Evolutionary conservation across 164 flowering plant genomes (phyloP), one percentile per base, ranked within the genome.

Genomic region (Liriodendron chinense): DNA sequence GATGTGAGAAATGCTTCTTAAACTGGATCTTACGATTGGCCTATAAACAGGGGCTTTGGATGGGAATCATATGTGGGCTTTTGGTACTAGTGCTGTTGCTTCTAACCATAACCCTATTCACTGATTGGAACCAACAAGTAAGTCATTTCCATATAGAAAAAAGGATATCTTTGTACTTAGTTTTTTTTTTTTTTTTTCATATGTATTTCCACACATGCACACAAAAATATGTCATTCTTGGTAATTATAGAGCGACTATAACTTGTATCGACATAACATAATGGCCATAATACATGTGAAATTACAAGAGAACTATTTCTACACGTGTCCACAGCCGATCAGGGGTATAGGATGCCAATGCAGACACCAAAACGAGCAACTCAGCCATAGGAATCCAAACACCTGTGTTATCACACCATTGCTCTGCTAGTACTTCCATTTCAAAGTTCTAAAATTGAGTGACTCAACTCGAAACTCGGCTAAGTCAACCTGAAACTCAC

Each of bases 121-220:
- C 91, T 26, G 83, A 90, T 47, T 91, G 98, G 98, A 90, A 88
- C 20, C 72, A 82, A 84, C 85, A 91, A 81, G 98, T 93, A 78
- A 84, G 53, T 61, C 28, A 18, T 59, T 9, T 66, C 43, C 23
- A 9, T 49, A 10, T 50, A 53, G 2, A 1, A 53, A 10, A 53
- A 53, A 53, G 57, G 18, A 53, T 53, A 53, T 53, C 59, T 53
- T 53, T 53, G 59, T 53, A 53, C 43, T 34, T 1, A 4, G 2
- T 34, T 34, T 34, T 34, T 34, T 34, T 34, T 34, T 0, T 2
- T 34, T 34, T 34, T 34, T 34, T 34, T 34, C 5, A 4, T 2
- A 34, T 34, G 43, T 7, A 34, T 34, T 34, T 34, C 43, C 49
- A 61, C 9, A 18, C 24, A 14, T 1, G 65, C n/a, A 12, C 4